These are phyloP conservation scores for Amaranthus hypochondriacus DNA, from an alignment of 148 eudicot genomes.

Conservation along the genomic window DNA sequence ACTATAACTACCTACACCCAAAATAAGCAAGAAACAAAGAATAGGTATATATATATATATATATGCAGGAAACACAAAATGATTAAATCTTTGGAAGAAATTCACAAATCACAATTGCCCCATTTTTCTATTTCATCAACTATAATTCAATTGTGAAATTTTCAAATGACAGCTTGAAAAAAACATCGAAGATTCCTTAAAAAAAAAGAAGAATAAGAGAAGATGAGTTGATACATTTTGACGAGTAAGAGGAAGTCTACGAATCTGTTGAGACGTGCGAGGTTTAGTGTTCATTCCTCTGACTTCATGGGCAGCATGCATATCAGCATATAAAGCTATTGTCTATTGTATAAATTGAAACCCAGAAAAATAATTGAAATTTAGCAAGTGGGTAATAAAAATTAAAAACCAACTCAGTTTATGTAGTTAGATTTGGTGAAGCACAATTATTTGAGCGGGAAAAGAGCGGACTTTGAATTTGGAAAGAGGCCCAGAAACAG, in stretches of 20 bases:
- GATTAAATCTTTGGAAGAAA: neutral
- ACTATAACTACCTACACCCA: neutral
- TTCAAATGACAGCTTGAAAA: slow-evolving; percentile 21
- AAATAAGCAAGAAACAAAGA: neutral
- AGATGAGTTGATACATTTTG: slow-evolving; percentile 26
- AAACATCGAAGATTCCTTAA: neutral
- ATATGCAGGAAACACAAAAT: neutral
- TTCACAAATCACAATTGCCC: slow-evolving; percentile 1
- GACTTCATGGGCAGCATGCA: slow-evolving; percentile 16
- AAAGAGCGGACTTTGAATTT: slow-evolving; percentile 21
- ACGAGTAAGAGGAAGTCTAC: slow-evolving; percentile 29
- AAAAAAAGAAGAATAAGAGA: neutral
- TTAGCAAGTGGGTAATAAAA: slow-evolving; percentile 2
- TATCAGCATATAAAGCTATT: slow-evolving; percentile 5
- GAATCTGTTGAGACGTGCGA: slow-evolving; percentile 33
- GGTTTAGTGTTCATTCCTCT: slow-evolving; percentile 40
- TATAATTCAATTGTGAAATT: neutral
- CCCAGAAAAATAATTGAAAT: neutral
- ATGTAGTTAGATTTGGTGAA: neutral
- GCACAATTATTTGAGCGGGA: slow-evolving; percentile 17
- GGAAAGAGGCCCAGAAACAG: slow-evolving; percentile 3
- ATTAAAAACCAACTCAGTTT: neutral
- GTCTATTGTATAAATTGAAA: neutral
- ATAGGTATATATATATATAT: neutral
- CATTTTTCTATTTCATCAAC: neutral